Percentiles rank a stretch among this genome's conserved stretches.
Conservation (phyloP, 148 eudicot genomes). For the Dianthus caryophyllus region DNA sequence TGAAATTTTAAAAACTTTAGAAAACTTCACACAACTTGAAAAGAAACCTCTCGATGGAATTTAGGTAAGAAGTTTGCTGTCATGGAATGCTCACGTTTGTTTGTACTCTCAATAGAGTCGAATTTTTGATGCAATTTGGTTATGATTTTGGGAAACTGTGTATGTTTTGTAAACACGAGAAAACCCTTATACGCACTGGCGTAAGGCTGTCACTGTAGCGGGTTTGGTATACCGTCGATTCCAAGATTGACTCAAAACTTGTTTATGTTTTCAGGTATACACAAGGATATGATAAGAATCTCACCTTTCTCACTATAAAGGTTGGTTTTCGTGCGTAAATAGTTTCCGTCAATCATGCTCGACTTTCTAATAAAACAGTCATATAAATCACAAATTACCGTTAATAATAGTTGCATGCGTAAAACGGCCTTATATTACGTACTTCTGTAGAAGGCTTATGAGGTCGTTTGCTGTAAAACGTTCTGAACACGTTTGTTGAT, state of each 20-base stretch:
- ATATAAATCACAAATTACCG: not conserved
- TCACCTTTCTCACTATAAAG: conserved; percentile 12
- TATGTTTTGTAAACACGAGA: not conserved
- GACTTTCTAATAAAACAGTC: too few species aligned
- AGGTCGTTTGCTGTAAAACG: too few species aligned
- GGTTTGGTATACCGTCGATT: too few species aligned
- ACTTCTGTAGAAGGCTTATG: too few species aligned
- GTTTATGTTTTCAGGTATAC: conserved; percentile 9
- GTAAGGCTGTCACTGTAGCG: too few species aligned
- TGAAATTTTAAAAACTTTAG: too few species aligned
- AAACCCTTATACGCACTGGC: too few species aligned
- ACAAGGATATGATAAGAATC: not conserved
- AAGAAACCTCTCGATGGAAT: too few species aligned
- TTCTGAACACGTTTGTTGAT: too few species aligned
- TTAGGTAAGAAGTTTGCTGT: not conserved
- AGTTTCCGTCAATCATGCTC: not conserved
- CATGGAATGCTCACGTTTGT: not conserved
- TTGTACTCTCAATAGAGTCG: not conserved
- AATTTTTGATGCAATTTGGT: not conserved
- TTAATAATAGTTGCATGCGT: too few species aligned
- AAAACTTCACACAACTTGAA: too few species aligned
- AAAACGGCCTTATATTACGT: too few species aligned
- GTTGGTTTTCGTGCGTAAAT: not conserved
- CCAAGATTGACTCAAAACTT: not conserved
- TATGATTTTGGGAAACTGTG: not conserved